These are phyloP conservation scores for Colletotrichum eremochloae DNA, from an alignment of 2,329 filamentous ascomycete species.

Conservation along the genomic window DNA sequence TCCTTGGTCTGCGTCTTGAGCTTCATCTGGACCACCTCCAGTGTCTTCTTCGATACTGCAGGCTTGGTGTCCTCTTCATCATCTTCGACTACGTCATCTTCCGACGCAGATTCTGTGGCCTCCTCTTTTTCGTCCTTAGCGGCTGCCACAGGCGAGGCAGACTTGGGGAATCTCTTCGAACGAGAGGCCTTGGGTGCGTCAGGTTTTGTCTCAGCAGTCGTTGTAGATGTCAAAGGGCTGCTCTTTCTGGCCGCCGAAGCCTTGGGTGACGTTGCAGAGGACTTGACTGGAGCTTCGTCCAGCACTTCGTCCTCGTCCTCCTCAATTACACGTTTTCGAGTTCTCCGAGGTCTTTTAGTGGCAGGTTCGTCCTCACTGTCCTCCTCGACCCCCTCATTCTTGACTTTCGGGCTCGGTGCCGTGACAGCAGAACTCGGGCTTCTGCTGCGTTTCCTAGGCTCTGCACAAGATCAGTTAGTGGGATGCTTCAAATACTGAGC, in stretches of 20 bases:
- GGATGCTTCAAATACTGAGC: neutral
- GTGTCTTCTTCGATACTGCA: constrained; percentile 78
- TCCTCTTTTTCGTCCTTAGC: constrained; percentile 48
- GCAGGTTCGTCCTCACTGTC: constrained; percentile 72
- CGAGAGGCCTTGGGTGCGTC: constrained; percentile 45
- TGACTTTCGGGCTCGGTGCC: constrained; percentile 44
- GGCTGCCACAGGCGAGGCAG: constrained; percentile 44
- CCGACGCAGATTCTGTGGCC: constrained; percentile 55
- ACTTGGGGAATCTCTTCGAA: constrained; percentile 18
- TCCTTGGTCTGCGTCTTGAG: constrained; percentile 78
- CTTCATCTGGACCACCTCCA: constrained; percentile 84
- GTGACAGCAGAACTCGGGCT: constrained; percentile 43
- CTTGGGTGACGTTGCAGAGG: constrained; percentile 40
- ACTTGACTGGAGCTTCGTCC: constrained; percentile 49
- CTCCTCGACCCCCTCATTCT: constrained; percentile 57
- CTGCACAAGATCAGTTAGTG: constrained; percentile 45
- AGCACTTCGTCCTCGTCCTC: constrained; percentile 65
- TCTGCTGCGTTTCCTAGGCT: constrained; percentile 62
- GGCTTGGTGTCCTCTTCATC: constrained; percentile 75
- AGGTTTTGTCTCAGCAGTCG: constrained; percentile 29
- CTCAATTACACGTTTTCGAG: constrained; percentile 55
- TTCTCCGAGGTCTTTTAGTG: constrained; percentile 68
- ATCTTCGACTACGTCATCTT: constrained; percentile 64
- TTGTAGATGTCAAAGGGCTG: constrained; percentile 37
- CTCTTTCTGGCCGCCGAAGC: constrained; percentile 13